phyloP scores from a whole-genome alignment of 495 filamentous ascomycete species.

The Podospora sp. region DNA sequence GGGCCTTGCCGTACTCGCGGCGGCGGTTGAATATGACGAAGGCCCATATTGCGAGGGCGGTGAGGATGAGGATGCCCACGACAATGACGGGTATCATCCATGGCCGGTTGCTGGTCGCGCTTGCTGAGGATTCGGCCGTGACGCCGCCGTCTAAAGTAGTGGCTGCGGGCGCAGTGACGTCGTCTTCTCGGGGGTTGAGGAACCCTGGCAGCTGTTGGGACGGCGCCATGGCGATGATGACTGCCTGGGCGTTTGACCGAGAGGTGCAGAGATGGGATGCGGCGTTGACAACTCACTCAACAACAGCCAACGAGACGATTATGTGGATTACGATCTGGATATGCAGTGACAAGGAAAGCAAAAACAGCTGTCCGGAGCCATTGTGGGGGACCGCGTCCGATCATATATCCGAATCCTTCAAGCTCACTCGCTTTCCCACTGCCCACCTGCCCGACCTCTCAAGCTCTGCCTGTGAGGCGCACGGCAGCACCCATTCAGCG shows the following conservation, averaged over 20 bases:
- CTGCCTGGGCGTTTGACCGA: background rate
- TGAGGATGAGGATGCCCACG: slow-evolving; percentile 32
- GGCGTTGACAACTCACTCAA: background rate
- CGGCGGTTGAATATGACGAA: slow-evolving; percentile 31
- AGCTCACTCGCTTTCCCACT: background rate
- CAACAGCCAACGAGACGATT: background rate
- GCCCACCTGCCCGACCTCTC: background rate
- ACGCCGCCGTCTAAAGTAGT: background rate
- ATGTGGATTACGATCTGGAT: background rate
- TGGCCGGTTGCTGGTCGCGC: slow-evolving; percentile 4
- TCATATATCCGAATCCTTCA: background rate
- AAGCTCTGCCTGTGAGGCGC: background rate
- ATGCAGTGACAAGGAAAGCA: background rate
- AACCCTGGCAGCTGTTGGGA: background rate
- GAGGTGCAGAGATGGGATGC: background rate
- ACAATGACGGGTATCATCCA: slow-evolving; percentile 41
- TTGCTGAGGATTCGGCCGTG: background rate
- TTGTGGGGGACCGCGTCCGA: background rate
- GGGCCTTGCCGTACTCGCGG: slow-evolving; percentile 24
- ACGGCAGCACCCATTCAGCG: background rate
- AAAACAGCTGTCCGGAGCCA: background rate
- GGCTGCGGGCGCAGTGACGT: background rate
- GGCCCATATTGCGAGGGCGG: slow-evolving; percentile 29
- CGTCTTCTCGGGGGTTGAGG: background rate
- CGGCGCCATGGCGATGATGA: background rate